phyloP scores from a whole-genome alignment of 2,329 filamentous ascomycete species.

The Colletotrichum sansevieriae region DNA sequence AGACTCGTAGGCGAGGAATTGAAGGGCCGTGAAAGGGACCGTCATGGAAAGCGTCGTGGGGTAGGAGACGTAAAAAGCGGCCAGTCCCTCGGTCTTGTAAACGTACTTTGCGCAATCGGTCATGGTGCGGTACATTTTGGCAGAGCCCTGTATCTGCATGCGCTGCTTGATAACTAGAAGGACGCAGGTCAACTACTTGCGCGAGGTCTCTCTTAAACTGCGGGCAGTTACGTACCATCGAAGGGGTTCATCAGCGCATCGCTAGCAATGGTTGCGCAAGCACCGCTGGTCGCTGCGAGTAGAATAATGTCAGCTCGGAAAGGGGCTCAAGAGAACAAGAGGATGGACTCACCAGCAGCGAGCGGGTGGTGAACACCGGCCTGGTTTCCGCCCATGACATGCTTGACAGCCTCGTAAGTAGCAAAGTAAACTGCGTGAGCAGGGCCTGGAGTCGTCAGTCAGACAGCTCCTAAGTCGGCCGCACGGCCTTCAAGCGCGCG shows the following conservation, averaged over 20 bases:
- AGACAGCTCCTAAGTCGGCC: not conserved
- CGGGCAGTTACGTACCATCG: conserved; percentile 75
- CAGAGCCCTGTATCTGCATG: conserved; percentile 98
- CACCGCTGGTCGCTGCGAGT: conserved; percentile 84
- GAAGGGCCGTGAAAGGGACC: conserved; percentile 95
- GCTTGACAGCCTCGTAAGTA: conserved; percentile 97
- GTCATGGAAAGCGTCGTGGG: conserved; percentile 99
- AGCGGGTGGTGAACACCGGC: conserved; percentile 90
- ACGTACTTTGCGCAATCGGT: conserved; percentile 88
- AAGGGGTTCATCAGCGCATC: conserved; percentile 99
- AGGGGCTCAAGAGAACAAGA: not conserved
- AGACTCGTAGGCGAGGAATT: conserved; percentile 98
- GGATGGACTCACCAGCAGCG: conserved; percentile 80
- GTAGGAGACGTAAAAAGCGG: conserved; percentile 98
- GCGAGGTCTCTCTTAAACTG: not conserved
- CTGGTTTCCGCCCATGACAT: conserved; percentile 92
- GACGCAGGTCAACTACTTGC: conserved; percentile 6
- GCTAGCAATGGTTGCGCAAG: conserved; percentile 94
- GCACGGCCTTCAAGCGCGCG: not conserved
- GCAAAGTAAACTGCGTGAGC: conserved; percentile 99
- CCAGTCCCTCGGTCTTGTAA: conserved; percentile 87
- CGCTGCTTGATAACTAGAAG: conserved; percentile 94
- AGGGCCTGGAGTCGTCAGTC: conserved; percentile 72
- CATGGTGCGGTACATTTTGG: conserved; percentile 86
- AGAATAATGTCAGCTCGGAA: not conserved